A percentile compares a stretch with the other conserved stretches of the same genome.
Evolutionary conservation across 225 moss, liverwort and hornwort species (phyloP).

Genomic region (Rhytidiadelphus loreus): DNA sequence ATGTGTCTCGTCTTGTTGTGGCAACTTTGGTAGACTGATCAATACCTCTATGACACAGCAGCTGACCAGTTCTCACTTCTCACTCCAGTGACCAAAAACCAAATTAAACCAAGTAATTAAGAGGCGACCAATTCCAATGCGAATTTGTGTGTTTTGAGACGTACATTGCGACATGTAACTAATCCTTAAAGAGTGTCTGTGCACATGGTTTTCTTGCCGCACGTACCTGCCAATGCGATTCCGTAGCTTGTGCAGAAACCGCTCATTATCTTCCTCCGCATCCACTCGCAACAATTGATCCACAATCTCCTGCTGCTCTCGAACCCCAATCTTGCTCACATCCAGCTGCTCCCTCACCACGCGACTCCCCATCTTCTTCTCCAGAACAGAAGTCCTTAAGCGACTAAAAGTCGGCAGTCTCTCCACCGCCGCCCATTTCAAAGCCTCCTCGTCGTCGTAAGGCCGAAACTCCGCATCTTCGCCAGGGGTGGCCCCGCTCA

Average conservation of each 20-base stretch:
- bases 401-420: conserved; percentile 24
- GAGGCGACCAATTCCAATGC: background rate
- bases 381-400: conserved; percentile 38
- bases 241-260: conserved; percentile 47
- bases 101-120: background rate
- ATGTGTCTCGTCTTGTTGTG: background rate
- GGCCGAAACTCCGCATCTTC: background rate
- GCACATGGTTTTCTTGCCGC: background rate
- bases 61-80: background rate
- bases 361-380: conserved; percentile 30
- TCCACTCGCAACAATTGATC: conserved; percentile 29
- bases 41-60: background rate
- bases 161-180: background rate
- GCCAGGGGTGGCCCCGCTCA: background rate
- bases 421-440: conserved; percentile 42
- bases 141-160: background rate
- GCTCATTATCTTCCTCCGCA: conserved; percentile 34
- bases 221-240: conserved; percentile 51
- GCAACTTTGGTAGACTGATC: background rate
- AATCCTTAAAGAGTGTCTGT: background rate
- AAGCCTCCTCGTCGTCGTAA: conserved; percentile 8
- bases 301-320: conserved; percentile 33
- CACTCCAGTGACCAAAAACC: background rate
- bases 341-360: conserved; percentile 38
- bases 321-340: conserved; percentile 24